A percentile compares a stretch with the other conserved stretches of the same genome.
Conservation (phyloP, 352 stramenopile genomes). For the Elongisporangium undulatum region DNA sequence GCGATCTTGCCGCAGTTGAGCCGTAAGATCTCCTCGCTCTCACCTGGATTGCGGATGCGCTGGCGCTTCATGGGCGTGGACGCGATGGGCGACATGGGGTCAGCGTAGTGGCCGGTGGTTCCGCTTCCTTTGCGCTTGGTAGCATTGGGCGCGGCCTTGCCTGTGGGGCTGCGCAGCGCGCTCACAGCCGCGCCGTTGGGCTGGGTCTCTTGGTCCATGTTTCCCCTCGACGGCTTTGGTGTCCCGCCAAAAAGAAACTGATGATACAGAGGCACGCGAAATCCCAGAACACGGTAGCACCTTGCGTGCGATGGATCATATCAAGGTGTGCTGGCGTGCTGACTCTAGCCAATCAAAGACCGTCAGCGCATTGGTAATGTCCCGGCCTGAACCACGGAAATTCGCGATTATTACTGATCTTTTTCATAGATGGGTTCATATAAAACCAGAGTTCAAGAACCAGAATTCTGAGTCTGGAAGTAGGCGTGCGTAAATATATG, state of each 20-base stretch:
- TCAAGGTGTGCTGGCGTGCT: not conserved
- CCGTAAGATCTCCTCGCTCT: not conserved
- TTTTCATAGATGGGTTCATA: not conserved
- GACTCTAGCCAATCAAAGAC: not conserved
- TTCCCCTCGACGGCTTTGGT: not conserved
- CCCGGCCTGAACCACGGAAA: not conserved
- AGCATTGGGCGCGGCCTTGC: slow-evolving; percentile 3
- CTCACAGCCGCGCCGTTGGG: not conserved
- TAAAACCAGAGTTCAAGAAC: not conserved
- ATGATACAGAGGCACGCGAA: not conserved
- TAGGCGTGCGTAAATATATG: not conserved
- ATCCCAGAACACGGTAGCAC: not conserved
- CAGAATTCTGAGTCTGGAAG: not conserved
- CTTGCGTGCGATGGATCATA: not conserved
- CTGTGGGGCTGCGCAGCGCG: not conserved
- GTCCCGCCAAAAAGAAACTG: not conserved
- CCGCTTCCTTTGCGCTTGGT: slow-evolving; percentile 3
- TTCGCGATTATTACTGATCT: not conserved
- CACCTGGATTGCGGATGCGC: slow-evolving; percentile 40
- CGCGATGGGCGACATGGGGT: slow-evolving; percentile 77
- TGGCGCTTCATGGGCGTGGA: slow-evolving; percentile 82
- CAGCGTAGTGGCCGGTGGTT: slow-evolving; percentile 58
- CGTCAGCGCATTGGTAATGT: not conserved
- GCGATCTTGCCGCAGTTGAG: not conserved
- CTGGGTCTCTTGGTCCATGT: not conserved